Evolutionary conservation across 108 stramenopile species (phyloP).

Genomic region (Tribonema minus): DNA sequence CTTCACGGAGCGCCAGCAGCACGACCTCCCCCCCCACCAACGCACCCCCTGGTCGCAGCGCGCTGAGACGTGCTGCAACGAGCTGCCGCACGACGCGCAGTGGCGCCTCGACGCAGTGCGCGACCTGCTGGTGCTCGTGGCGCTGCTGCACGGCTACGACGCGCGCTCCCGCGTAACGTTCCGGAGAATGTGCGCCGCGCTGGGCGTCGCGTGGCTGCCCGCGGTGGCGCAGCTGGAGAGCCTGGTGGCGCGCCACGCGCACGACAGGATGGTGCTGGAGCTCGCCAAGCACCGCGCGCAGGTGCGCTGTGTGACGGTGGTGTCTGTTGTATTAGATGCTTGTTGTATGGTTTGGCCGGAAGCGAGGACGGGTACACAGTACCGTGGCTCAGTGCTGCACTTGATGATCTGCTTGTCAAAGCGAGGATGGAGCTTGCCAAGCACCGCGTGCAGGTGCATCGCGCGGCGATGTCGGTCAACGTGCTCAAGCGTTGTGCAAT

Average conservation of each 20-base stretch:
- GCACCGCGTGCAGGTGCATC: no score
- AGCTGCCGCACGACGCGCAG: conserved; percentile 2
- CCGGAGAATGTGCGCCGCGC: conserved; percentile 21
- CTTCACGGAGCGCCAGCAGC: conserved; percentile 7
- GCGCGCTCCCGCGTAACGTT: conserved; percentile 35
- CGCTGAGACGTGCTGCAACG: conserved; percentile 1
- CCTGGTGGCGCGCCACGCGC: conserved; percentile 4
- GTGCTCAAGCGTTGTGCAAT: no score
- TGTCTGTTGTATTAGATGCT: no score
- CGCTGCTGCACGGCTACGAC: conserved; percentile 25
- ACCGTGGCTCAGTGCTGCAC: no score
- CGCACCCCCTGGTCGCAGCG: not conserved
- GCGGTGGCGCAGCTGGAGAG: conserved; percentile 10
- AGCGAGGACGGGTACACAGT: no score
- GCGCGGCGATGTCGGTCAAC: no score
- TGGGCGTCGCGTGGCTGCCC: conserved; percentile 17
- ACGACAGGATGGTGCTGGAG: not conserved
- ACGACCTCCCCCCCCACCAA: not conserved
- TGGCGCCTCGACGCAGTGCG: conserved; percentile 10
- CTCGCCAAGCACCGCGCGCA: no score
- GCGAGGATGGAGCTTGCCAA: no score
- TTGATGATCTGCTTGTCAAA: no score
- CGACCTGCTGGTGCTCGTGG: conserved; percentile 31
- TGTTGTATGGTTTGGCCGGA: no score
- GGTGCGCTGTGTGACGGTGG: not conserved